Evolutionary conservation across 805 yeast species (phyloP), one percentile per base, ranked within the genome.

Genomic region (Schizosaccharomyces octosporus): DNA sequence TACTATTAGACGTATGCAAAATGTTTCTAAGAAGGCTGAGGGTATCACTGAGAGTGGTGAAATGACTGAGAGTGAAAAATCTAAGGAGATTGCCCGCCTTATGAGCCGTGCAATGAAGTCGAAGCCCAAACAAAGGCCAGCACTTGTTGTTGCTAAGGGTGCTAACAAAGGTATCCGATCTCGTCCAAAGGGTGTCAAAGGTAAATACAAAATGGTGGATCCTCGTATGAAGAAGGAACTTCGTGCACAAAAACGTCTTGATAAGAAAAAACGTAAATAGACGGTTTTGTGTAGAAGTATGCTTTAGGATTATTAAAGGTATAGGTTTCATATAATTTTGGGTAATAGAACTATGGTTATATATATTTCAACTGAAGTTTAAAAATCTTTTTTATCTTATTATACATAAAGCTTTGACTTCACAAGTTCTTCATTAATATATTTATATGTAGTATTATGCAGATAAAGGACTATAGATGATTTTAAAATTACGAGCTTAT

Each of bases 151-250:
- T 66, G 97, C 99, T 9, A 74, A 76, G 60, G 97, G 97, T 68
- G 71, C 76, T 45, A 89, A 93, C 73, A 85, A 76, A 71, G 95
- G 95, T 63, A 74, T 89, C 61, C 76, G 85, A 66, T 98, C 98
- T 62, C 84, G 99, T 76, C 99, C 99, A 54, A 84, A 81, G 74
- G 99, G 98, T 72, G 81, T 93, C 66, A 87, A 83, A 72, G 99
- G 99, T 74, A 88, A 87, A 72, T 93, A 93, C 76, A 93, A 87
- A 83, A 93, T 93, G 98, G 97, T 93, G 67, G 99, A 93, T 74
- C 97, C 97, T 77, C 86, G 83, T 24, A 77, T 87, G 84, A 93
- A 93, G 85, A 93, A 93, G 72, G 99, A 93, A 74, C 89, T 85
- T 78, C 78, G 98, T 66, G 96, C 97, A 15, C 76, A 90, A 69